Conservation (phyloP, 1,284 basidiomycete genomes). For the Omphalotus olearius region DNA sequence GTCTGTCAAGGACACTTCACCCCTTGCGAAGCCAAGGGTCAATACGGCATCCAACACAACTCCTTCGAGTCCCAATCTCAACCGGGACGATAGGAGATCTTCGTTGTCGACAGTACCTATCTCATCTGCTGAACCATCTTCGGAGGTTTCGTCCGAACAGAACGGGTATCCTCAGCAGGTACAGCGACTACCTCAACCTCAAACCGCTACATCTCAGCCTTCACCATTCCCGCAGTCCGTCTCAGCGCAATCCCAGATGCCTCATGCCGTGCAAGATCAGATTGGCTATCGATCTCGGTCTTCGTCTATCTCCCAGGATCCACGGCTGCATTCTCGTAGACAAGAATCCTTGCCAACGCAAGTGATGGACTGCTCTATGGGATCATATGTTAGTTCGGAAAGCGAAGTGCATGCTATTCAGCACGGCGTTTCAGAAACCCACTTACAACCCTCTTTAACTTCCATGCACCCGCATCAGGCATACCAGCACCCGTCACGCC, state of each 20-base stretch:
- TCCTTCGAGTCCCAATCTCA: background rate
- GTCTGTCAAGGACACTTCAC: slow-evolving; percentile 4
- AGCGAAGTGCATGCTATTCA: background rate
- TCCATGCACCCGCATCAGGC: slow-evolving; percentile 5
- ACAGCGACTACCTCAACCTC: slow-evolving; percentile 1
- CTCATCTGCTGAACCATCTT: too few relatives aligned
- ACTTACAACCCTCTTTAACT: slow-evolving; percentile 7
- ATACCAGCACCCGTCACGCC: slow-evolving; percentile 1
- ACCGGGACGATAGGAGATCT: too few relatives aligned
- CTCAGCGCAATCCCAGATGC: background rate
- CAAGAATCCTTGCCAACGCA: background rate
- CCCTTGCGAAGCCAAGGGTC: background rate
- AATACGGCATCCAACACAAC: background rate
- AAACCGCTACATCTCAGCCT: slow-evolving; percentile 3
- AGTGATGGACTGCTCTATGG: slow-evolving; percentile 1
- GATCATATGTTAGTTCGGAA: background rate
- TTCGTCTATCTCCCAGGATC: slow-evolving; percentile 12
- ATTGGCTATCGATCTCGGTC: slow-evolving; percentile 8
- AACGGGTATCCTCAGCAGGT: background rate
- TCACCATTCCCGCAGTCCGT: slow-evolving; percentile 5
- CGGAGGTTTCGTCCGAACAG: too few relatives aligned
- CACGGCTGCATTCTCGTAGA: slow-evolving; percentile 6
- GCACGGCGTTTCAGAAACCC: background rate
- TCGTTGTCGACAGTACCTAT: too few relatives aligned
- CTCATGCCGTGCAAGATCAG: slow-evolving; percentile 1